phyloP scores from a whole-genome alignment of 257 asterid genomes.

The Lavandula angustifolia region DNA sequence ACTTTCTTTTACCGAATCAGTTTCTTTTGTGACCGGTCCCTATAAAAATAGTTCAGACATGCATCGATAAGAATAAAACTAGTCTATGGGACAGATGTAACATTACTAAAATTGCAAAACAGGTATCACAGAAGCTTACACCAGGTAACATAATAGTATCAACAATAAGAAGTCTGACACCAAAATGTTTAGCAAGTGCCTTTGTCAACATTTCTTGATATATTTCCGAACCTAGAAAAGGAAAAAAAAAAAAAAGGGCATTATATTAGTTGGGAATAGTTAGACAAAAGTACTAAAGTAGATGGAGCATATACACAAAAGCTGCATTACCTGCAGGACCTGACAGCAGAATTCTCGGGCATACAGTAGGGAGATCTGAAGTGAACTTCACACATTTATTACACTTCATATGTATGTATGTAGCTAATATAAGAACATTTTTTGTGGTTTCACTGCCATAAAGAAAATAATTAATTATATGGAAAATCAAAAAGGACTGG shows the following conservation, averaged over 20 bases:
- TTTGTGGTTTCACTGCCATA: conserved; percentile 76
- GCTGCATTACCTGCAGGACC: conserved; percentile 82
- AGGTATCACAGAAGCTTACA: conserved; percentile 51
- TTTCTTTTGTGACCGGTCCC: conserved; percentile 69
- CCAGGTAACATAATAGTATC: conserved; percentile 74
- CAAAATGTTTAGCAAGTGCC: conserved; percentile 77
- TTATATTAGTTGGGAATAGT: conserved; percentile 18
- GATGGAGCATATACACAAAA: neutral
- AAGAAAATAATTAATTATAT: conserved; percentile 10
- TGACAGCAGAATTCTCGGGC: conserved; percentile 80
- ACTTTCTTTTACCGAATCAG: conserved; percentile 64
- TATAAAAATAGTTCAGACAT: conserved; percentile 34
- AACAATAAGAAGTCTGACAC: conserved; percentile 65
- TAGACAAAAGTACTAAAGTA: neutral
- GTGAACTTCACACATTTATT: conserved; percentile 57
- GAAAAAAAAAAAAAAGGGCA: conserved; percentile 11
- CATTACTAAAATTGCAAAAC: conserved; percentile 17
- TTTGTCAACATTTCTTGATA: conserved; percentile 81
- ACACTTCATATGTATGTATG: conserved; percentile 77
- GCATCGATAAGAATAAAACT: conserved; percentile 12
- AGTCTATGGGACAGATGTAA: conserved; percentile 9
- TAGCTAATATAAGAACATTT: conserved; percentile 78
- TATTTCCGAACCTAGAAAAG: conserved; percentile 75
- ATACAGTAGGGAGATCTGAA: conserved; percentile 76
- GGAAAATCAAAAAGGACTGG: neutral